These are phyloP conservation scores for Plantago major DNA, from an alignment of 257 asterid genomes.

Conservation along the genomic window DNA sequence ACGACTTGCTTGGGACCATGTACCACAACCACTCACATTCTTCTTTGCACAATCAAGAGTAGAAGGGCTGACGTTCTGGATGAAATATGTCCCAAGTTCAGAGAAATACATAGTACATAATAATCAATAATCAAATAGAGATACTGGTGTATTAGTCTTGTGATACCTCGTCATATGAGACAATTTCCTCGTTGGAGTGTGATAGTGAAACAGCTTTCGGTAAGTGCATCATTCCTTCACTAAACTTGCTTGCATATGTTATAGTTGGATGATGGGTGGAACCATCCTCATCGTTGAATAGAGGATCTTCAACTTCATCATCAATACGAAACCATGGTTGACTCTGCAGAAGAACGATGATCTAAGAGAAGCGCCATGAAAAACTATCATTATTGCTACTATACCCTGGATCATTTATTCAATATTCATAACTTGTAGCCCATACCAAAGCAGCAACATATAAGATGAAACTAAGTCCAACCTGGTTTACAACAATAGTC, in stretches of 20 bases:
- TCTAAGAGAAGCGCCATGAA: conserved; percentile 24
- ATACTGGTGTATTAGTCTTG: not conserved
- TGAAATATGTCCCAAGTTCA: conserved; percentile 18
- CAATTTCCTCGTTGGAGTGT: conserved; percentile 44
- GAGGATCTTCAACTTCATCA: conserved; percentile 68
- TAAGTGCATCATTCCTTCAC: conserved; percentile 21
- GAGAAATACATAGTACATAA: not conserved
- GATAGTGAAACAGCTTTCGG: conserved; percentile 31
- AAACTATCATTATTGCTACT: conserved; percentile 14
- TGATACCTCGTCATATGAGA: conserved; percentile 57
- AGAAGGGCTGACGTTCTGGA: conserved; percentile 36
- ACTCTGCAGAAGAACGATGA: conserved; percentile 36
- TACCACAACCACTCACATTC: conserved; percentile 21
- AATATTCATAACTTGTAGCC: not conserved
- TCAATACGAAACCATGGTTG: conserved; percentile 31
- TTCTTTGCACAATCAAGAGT: conserved; percentile 26
- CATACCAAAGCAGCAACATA: conserved; percentile 7
- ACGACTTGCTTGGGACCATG: conserved; percentile 47
- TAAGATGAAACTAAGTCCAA: conserved; percentile 4
- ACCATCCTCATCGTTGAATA: conserved; percentile 36
- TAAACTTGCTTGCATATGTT: conserved; percentile 26
- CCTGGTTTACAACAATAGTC: not conserved
- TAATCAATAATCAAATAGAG: not conserved
- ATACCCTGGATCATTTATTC: not conserved
- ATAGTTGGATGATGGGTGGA: conserved; percentile 20